These are phyloP conservation scores for Didymella sp. DNA, from an alignment of 2,329 filamentous ascomycete genomes.

Conservation along the genomic window DNA sequence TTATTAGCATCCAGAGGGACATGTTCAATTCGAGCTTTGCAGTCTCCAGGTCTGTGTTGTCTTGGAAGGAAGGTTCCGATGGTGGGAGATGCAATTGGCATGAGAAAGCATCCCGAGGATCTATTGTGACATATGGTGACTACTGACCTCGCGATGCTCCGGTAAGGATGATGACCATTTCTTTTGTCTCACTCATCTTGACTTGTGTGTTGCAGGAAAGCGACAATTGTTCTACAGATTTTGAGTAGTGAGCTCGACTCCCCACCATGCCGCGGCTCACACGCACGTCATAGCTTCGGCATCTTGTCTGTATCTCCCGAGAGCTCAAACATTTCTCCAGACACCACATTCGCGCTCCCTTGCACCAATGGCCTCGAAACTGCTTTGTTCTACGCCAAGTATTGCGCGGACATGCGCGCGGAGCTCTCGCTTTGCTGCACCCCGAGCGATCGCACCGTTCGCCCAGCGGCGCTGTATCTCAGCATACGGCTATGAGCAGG, in stretches of 20 bases:
- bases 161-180: slow-evolving; percentile 61
- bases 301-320: slow-evolving; percentile 14
- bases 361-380: slow-evolving; percentile 37
- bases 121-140: too few relatives aligned
- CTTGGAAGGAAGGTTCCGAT: too few relatives aligned
- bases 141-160: slow-evolving; percentile 67
- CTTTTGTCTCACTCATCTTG: slow-evolving; percentile 37
- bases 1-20: too few relatives aligned
- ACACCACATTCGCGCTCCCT: slow-evolving; percentile 1
- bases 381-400: slow-evolving; percentile 27
- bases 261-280: slow-evolving; percentile 34
- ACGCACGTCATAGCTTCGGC: slow-evolving; percentile 40
- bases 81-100: too few relatives aligned
- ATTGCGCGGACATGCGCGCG: slow-evolving; percentile 27
- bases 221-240: neutral
- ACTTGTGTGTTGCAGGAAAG: neutral
- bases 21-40: too few relatives aligned
- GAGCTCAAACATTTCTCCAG: slow-evolving; percentile 15
- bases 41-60: too few relatives aligned
- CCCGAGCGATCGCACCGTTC: slow-evolving; percentile 10
- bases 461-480: slow-evolving; percentile 57
- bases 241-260: slow-evolving; percentile 6
- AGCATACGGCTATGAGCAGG: slow-evolving; percentile 81
- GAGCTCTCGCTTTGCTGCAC: slow-evolving; percentile 13
- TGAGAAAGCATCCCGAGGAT: too few relatives aligned